phyloP scores from a whole-genome alignment of 805 yeast species.

The Yarrowia keelungensis region DNA sequence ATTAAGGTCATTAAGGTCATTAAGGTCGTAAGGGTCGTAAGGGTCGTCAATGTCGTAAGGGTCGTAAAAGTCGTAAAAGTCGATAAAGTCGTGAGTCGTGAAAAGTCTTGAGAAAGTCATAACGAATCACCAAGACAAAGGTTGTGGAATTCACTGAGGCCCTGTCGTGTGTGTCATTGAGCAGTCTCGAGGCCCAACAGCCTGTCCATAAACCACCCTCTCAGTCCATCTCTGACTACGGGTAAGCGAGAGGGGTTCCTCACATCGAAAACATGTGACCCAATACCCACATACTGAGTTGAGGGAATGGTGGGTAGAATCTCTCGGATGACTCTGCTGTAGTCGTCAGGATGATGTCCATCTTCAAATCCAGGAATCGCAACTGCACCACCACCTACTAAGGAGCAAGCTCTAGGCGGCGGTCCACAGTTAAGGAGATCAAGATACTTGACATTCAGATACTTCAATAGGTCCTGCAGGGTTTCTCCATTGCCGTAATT shows the following conservation, averaged over 20 bases:
- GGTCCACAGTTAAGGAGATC: slow-evolving; percentile 33
- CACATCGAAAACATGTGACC: slow-evolving; percentile 34
- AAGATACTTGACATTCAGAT: slow-evolving; percentile 19
- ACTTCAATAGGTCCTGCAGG: slow-evolving; percentile 14
- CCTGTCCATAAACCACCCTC: slow-evolving; percentile 16
- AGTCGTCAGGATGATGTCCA: slow-evolving; percentile 41
- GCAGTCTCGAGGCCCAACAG: slow-evolving; percentile 3
- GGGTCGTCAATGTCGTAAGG: slow-evolving; percentile 5
- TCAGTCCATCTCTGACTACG: slow-evolving; percentile 23
- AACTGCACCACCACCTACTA: slow-evolving; percentile 24
- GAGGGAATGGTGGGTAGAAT: slow-evolving; percentile 44
- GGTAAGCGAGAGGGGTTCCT: slow-evolving; percentile 6
- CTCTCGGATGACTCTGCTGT: slow-evolving; percentile 40
- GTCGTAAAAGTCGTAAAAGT: background rate
- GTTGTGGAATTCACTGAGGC: too few species aligned
- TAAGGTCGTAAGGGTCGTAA: slow-evolving; percentile 3
- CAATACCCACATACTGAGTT: slow-evolving; percentile 29
- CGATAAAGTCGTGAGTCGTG: background rate
- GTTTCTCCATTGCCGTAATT: slow-evolving; percentile 35
- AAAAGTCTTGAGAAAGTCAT: too few species aligned
- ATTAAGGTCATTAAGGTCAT: slow-evolving; percentile 10
- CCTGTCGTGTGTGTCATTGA: too few species aligned
- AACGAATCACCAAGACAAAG: too few species aligned
- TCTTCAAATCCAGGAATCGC: slow-evolving; percentile 35
- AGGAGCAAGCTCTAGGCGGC: slow-evolving; percentile 24